Evolutionary conservation across 2,329 filamentous ascomycete genomes (phyloP), one percentile per base, ranked within the genome.

Genomic region (Clarireedia homoeocarpa): DNA sequence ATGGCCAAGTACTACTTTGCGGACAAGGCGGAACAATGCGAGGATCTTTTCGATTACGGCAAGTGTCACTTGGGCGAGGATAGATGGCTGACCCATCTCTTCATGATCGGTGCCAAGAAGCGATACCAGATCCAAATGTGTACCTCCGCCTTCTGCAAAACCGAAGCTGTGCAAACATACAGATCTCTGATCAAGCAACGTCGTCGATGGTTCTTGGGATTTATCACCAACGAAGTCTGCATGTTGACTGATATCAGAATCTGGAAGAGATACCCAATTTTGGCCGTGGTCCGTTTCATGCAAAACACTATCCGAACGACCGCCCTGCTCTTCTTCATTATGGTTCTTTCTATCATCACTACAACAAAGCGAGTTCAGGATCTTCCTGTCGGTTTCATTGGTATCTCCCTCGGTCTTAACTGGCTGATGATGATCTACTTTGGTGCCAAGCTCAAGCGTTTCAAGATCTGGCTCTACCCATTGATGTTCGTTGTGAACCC

Each of bases 1-100:
- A 96, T 99, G 91, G 90, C 92, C 67, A 95, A 95, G 69, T 96
- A 96, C 73, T 97, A 99, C 73, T 99, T 99, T 71, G 91, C 91
- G 40, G 92, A 96, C 73, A 95, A 96, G 71, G 90, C 91, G 4
- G 92, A 96, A 71, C 88, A 95, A 68, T 96, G 91, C 67, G 89
- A 95, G 58, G 92, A 97, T 71, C 77, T 97, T 12, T 99, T 99
- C 68, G 92, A 99, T 70, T 97, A 92, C 69, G 91, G 89, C 56
- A 97, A 97, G 74, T 91, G 89, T 66, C 91, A 97, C 73, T 74
- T 97, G 45, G 94, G 94, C 40, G 94, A 97, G 72, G 94, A 99
- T 72, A 82, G 92, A 61, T 97, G 92, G 91, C 80, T 97, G 56
- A 99, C 92, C 1, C 94, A 99, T 75, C 79, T 99, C 57, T 96